Evolutionary conservation across 1,284 basidiomycete species (phyloP), one percentile per base, ranked within the genome.

Genomic region (Microbotryomycetes sp.): DNA sequence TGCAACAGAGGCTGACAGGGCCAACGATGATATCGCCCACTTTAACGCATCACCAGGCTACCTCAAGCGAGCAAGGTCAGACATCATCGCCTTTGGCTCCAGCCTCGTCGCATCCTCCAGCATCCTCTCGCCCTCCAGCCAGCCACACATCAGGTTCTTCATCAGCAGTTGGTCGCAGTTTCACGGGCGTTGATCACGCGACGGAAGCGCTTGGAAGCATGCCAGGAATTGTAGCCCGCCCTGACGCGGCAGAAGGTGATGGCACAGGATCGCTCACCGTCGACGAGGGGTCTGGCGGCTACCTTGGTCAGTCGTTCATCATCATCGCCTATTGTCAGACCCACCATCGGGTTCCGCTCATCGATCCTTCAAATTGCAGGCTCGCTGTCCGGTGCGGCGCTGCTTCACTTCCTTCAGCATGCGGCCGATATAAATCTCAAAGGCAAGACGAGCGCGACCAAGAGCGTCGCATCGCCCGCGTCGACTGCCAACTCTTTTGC

Each of bases 201-300:
- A n/a, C n/a, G n/a, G n/a, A n/a, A n/a, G n/a, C n/a, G n/a, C n/a
- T n/a, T n/a, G n/a, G n/a, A n/a, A n/a, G n/a, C n/a, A n/a, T n/a
- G n/a, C n/a, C n/a, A n/a, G n/a, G n/a, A n/a, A n/a, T n/a, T n/a
- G n/a, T n/a, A n/a, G n/a, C n/a, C n/a, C n/a, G n/a, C n/a, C n/a
- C n/a, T n/a, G n/a, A n/a, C n/a, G n/a, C n/a, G n/a, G n/a, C n/a
- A n/a, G n/a, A n/a, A 4, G 56, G 63, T 15, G 71, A 72, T 48
- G 68, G 71, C 5, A 72, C 65, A 12, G 71, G 63, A 0, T 56
- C 62, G 16, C 55, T 72, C 15, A 62, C 64, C 22, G 62, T 71
- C 9, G 67, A 72, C 42, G 62, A 65, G 2, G 63, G 65, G n/a
- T 65, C 63, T 3, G 23, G 32, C 5, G 66, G 67, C 2, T 71